A percentile compares a stretch with the other conserved stretches of the same genome.
phyloP scores from a whole-genome alignment of 139 green algal species.

The Haematococcus sp. region DNA sequence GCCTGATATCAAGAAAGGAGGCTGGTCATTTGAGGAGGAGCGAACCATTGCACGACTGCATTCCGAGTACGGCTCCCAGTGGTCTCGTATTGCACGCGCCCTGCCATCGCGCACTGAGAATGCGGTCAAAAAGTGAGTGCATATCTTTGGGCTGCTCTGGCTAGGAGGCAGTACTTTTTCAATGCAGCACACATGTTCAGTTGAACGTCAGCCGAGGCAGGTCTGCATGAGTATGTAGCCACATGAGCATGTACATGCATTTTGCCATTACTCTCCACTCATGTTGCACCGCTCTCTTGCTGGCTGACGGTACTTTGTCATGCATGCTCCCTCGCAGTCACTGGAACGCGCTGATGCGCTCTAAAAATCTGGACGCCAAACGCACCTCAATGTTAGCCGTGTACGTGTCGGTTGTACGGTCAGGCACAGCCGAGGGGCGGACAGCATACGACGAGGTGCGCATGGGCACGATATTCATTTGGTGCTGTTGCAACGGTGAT shows the following conservation, averaged over 20 bases:
- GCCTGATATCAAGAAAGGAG: constrained; percentile 20
- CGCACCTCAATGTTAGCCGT: background rate
- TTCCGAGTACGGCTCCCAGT: background rate
- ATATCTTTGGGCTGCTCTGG: no score
- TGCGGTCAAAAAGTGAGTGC: background rate
- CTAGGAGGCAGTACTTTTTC: no score
- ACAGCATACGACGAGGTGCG: no score
- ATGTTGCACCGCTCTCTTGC: background rate
- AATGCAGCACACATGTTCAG: background rate
- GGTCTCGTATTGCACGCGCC: background rate
- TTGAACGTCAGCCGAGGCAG: no score
- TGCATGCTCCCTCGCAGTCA: background rate
- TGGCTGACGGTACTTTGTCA: background rate
- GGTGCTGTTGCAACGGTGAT: no score
- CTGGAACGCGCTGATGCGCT: constrained; percentile 3
- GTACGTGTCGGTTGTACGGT: no score
- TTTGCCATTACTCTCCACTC: background rate
- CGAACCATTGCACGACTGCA: background rate
- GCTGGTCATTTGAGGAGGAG: constrained; percentile 22
- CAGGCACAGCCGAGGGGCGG: no score
- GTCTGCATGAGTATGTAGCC: no score
- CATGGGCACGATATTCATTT: no score
- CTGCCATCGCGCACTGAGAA: background rate
- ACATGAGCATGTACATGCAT: no score
- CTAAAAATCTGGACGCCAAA: constrained; percentile 3